Base-by-base conservation (phyloP, 176 grass and related monocot species). In the Musa troglodytarum region DNA sequence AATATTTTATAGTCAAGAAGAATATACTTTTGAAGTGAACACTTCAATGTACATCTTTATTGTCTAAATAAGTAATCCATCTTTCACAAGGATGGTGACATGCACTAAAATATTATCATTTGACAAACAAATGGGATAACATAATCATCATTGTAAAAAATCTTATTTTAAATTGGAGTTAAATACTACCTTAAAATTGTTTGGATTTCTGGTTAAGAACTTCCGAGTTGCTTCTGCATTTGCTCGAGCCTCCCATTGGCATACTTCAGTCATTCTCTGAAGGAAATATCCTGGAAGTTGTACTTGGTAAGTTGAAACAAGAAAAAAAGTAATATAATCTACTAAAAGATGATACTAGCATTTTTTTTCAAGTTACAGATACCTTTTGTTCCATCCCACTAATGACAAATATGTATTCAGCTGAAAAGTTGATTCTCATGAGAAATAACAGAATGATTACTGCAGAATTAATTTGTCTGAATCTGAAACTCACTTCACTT, bases 181-280 rank as follows among this genome's bases (percentile, higher is more conserved):
- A 69, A 69, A 69, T 69, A 34, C 19, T 69, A 69, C 67, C 67
- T 69, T 69, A n/a, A 50, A 50, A 9, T 20, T n/a, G 34, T 70
- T 51, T 70, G 9, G 16, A 70, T 70, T 70, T 21, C 68, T 70
- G 17, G 68, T 51, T 49, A 8, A 20, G 16, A 70, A 70, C n/a
- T 19, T 70, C 68, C 4, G 1, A 70, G 68, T 17, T 69, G 67
- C 15, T n/a, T 50, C 8, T 20, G 43, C 20, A 51, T 9, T 70
- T 70, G 34, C 5, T 70, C 68, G 22, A 64, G n/a, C 62, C 24
- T 26, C 7, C 25, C 34, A 70, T 50, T 50, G 29, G 17, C 68
- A 51, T 70, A 70, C 10, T 70, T 49, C 68, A 51, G 9, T 20
- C 3, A 7, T 25, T 49, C 19, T 20, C 43, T 17, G 34, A 70